A percentile compares a stretch with the other conserved stretches of the same genome.
These are phyloP conservation scores for Phytophthora agathidicida DNA, from an alignment of 352 stramenopile species.

Conservation along the genomic window DNA sequence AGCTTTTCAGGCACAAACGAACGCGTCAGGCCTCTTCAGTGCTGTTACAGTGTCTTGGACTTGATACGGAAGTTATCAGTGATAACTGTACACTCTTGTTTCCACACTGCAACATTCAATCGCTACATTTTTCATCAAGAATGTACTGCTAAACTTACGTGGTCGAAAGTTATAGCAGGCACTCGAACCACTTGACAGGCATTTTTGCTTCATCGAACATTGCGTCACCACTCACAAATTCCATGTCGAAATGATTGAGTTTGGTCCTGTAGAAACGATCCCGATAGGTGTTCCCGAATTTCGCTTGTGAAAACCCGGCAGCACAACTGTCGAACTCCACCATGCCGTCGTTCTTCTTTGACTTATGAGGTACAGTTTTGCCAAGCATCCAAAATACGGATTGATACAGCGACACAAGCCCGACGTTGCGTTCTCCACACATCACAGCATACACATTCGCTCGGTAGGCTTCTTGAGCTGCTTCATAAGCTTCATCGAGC, in stretches of 20 bases:
- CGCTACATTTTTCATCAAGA: too few species aligned
- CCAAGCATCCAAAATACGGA: slow-evolving; percentile 19
- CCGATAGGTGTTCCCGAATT: slow-evolving; percentile 41
- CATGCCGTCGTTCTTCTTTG: slow-evolving; percentile 31
- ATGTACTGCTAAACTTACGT: too few species aligned
- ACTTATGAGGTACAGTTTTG: slow-evolving; percentile 17
- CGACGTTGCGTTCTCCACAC: slow-evolving; percentile 27
- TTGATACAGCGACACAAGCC: slow-evolving; percentile 29
- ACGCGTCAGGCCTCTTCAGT: too few species aligned
- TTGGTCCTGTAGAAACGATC: slow-evolving; percentile 48
- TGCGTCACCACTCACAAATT: slow-evolving; percentile 49
- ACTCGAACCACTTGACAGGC: slow-evolving; percentile 64
- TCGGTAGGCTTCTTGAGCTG: slow-evolving; percentile 26
- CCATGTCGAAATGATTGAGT: slow-evolving; percentile 56
- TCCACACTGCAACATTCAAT: too few species aligned
- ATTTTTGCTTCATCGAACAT: slow-evolving; percentile 43
- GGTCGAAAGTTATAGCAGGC: slow-evolving; percentile 40
- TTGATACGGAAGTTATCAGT: too few species aligned
- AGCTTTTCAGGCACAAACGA: not conserved
- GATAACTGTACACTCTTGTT: too few species aligned
- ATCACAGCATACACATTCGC: slow-evolving; percentile 35
- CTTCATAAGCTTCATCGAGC: slow-evolving; percentile 22
- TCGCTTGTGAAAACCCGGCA: slow-evolving; percentile 28
- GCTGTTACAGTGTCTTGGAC: too few species aligned
- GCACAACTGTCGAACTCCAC: slow-evolving; percentile 27